Conservation (phyloP, 108 stramenopile genomes). For the Nitzschia inconspicua region DNA sequence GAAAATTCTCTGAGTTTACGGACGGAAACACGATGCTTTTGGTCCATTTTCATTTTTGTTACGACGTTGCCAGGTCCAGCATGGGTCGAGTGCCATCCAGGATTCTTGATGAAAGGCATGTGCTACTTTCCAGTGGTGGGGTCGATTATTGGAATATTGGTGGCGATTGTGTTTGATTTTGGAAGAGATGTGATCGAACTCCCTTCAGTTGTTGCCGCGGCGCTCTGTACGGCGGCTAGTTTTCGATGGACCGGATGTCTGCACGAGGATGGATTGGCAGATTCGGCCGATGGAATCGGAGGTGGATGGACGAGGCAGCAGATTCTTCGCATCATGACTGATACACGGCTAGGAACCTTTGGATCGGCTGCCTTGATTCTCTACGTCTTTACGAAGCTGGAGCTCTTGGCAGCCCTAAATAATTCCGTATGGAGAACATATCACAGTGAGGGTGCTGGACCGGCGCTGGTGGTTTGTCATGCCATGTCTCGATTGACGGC, state of each 20-base stretch:
- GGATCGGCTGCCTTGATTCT: slow-evolving; percentile 64
- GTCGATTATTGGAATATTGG: slow-evolving; percentile 41
- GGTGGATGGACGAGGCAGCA: slow-evolving; percentile 76
- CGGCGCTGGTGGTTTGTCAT: slow-evolving; percentile 48
- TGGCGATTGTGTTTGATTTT: slow-evolving; percentile 40
- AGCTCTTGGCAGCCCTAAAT: slow-evolving; percentile 47
- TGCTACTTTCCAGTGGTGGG: slow-evolving; percentile 68
- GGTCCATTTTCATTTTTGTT: slow-evolving; percentile 60
- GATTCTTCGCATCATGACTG: slow-evolving; percentile 82
- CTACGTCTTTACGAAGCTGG: slow-evolving; percentile 55
- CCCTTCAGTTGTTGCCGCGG: slow-evolving; percentile 35
- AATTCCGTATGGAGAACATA: slow-evolving; percentile 29
- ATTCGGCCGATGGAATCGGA: slow-evolving; percentile 62
- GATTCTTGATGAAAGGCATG: slow-evolving; percentile 73
- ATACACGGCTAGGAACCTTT: slow-evolving; percentile 76
- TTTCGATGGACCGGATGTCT: slow-evolving; percentile 69
- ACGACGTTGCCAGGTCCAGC: slow-evolving; percentile 66
- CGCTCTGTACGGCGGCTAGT: slow-evolving; percentile 23
- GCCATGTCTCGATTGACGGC: slow-evolving; percentile 57
- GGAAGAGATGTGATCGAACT: slow-evolving; percentile 26
- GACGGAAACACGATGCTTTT: slow-evolving; percentile 49
- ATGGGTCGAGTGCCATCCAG: slow-evolving; percentile 69
- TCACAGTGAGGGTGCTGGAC: not conserved
- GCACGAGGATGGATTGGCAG: slow-evolving; percentile 82
- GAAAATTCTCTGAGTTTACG: slow-evolving; percentile 3